Conservation (phyloP, 2,329 filamentous ascomycete genomes). For the Aspergillus fijiensis region DNA sequence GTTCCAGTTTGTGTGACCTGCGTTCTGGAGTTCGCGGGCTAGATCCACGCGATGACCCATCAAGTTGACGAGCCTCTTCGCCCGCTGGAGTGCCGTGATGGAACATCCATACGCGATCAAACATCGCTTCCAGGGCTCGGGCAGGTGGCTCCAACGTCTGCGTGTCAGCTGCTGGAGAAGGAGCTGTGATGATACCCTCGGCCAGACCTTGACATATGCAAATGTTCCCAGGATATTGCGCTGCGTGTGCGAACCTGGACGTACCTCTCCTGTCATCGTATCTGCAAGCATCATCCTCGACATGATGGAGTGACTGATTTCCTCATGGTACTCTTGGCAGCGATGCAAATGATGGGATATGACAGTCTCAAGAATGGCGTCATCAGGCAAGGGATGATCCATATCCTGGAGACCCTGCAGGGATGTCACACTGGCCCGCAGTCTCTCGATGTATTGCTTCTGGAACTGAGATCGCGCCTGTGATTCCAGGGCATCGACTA, state of each 20-base stretch:
- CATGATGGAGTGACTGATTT: slow-evolving; percentile 7
- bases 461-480: slow-evolving; percentile 19
- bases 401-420: slow-evolving; percentile 9
- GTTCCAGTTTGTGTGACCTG: slow-evolving; percentile 58
- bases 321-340: slow-evolving; percentile 5
- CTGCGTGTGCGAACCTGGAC: background rate
- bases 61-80: slow-evolving; percentile 24
- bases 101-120: slow-evolving; percentile 28
- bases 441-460: slow-evolving; percentile 14
- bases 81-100: slow-evolving; percentile 31
- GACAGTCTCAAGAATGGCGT: background rate
- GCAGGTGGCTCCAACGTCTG: slow-evolving; percentile 13
- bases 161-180: slow-evolving; percentile 26
- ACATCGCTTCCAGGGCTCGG: slow-evolving; percentile 19
- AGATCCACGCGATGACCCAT: slow-evolving; percentile 20
- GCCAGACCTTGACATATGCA: slow-evolving; percentile 11
- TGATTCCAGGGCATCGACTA: slow-evolving; percentile 7
- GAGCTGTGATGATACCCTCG: slow-evolving; percentile 21
- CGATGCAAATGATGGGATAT: slow-evolving; percentile 3
- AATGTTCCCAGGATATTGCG: slow-evolving; percentile 5
- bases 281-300: slow-evolving; percentile 8
- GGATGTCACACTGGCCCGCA: slow-evolving; percentile 14
- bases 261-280: background rate
- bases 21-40: slow-evolving; percentile 45
- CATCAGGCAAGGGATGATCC: background rate